Conservation (phyloP, 2,329 filamentous ascomycete species). For the Scytalidium sp. region DNA sequence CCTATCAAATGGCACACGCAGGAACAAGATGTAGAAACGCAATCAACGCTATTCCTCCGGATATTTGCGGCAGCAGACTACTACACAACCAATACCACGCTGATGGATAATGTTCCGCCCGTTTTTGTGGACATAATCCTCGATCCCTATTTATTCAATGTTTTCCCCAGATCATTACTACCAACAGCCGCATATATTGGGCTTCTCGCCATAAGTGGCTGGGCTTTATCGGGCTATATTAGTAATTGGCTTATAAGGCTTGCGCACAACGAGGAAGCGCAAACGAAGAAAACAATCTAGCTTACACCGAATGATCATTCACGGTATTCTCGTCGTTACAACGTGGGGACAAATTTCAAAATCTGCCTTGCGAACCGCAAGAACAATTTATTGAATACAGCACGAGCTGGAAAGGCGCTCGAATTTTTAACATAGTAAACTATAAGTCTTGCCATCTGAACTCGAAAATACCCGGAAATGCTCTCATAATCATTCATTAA, state of each 20-base stretch:
- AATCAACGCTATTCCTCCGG: constrained; percentile 48
- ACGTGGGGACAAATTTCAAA: too few species aligned
- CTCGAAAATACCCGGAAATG: neutral
- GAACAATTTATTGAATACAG: neutral
- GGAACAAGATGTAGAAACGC: constrained; percentile 9
- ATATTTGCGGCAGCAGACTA: constrained; percentile 80
- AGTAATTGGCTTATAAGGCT: constrained; percentile 17
- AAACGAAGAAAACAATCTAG: constrained; percentile 2
- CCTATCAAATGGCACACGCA: constrained; percentile 3
- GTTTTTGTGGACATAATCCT: constrained; percentile 81
- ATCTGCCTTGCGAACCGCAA: neutral
- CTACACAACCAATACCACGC: constrained; percentile 67
- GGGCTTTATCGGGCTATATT: constrained; percentile 23
- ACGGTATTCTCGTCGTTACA: too few species aligned
- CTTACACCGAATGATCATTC: neutral
- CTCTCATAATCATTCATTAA: neutral
- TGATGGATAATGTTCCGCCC: constrained; percentile 73
- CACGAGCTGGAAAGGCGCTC: neutral
- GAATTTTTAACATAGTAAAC: neutral
- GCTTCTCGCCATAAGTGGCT: constrained; percentile 48
- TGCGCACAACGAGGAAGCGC: constrained; percentile 1
- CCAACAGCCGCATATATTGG: constrained; percentile 69
- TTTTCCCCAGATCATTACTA: constrained; percentile 74
- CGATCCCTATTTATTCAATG: constrained; percentile 78
- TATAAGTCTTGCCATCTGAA: neutral